phyloP scores from a whole-genome alignment of 192 early-diverging fungal genomes.

The Phycomyces nitens region DNA sequence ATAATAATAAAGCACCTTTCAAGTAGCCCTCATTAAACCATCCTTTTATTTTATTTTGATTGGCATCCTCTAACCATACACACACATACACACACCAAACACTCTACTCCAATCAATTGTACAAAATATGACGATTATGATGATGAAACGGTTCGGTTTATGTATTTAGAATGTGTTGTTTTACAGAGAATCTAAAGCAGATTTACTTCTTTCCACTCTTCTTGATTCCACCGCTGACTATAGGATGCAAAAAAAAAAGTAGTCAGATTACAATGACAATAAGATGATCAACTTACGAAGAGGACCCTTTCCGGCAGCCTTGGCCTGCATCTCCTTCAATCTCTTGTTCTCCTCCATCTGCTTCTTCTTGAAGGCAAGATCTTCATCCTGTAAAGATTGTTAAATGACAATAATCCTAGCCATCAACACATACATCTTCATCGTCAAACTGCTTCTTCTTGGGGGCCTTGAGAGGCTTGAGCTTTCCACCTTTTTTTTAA shows the following conservation, averaged over 20 bases:
- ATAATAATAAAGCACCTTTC: too few relatives aligned
- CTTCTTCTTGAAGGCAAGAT: conserved; percentile 75
- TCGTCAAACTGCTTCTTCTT: conserved; percentile 64
- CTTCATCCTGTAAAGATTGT: conserved; percentile 45
- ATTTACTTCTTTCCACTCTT: conserved; percentile 74
- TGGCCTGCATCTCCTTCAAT: conserved; percentile 69
- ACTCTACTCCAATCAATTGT: too few relatives aligned
- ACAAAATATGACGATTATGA: too few relatives aligned
- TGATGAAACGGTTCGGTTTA: too few relatives aligned
- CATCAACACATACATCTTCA: conserved; percentile 72
- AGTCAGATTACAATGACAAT: conserved; percentile 4
- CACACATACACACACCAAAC: too few relatives aligned
- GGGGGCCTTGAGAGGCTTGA: conserved; percentile 84
- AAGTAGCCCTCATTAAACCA: too few relatives aligned
- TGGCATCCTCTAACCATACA: too few relatives aligned
- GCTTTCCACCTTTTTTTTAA: conserved; percentile 75
- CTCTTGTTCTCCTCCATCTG: conserved; percentile 73
- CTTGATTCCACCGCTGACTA: conserved; percentile 68
- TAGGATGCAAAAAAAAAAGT: background rate
- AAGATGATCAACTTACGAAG: conserved; percentile 39
- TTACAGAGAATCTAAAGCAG: background rate
- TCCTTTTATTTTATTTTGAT: too few relatives aligned
- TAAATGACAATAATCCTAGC: background rate
- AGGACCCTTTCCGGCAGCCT: conserved; percentile 65
- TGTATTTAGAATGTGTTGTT: too few relatives aligned